A percentile compares a stretch with the other conserved stretches of the same genome.
Conservation (phyloP, 2,329 filamentous ascomycete species). For the Diaporthe vaccinii region DNA sequence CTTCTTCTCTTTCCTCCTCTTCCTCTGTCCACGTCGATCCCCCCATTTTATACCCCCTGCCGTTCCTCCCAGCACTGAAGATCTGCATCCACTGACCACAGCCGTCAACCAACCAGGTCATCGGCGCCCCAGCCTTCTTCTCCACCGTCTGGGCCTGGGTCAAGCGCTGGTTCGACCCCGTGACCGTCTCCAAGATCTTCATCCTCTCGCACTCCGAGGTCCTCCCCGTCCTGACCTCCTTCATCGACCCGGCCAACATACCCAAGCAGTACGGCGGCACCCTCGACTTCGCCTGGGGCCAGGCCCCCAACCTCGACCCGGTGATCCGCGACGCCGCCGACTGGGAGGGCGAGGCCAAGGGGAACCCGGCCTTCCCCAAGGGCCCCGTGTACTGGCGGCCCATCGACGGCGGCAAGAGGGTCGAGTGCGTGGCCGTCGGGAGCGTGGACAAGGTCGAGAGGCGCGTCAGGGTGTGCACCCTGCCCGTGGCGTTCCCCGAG, state of each 20-base stretch:
- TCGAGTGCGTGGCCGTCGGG: slow-evolving; percentile 69
- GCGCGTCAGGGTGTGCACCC: slow-evolving; percentile 63
- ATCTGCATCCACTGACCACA: background rate
- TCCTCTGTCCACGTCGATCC: too few species aligned
- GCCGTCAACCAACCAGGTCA: slow-evolving; percentile 68
- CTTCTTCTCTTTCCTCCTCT: background rate
- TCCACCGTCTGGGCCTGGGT: slow-evolving; percentile 95
- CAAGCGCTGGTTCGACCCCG: slow-evolving; percentile 95
- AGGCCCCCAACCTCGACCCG: slow-evolving; percentile 80
- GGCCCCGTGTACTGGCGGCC: slow-evolving; percentile 72
- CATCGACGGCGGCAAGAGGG: slow-evolving; percentile 57
- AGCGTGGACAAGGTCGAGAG: slow-evolving; percentile 59
- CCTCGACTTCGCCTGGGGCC: slow-evolving; percentile 85
- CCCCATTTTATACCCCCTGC: background rate
- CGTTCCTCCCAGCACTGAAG: background rate
- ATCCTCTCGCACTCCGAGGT: slow-evolving; percentile 83
- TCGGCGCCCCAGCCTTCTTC: slow-evolving; percentile 92
- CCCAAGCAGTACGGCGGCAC: slow-evolving; percentile 91
- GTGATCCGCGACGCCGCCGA: slow-evolving; percentile 61
- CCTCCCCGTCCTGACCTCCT: slow-evolving; percentile 80
- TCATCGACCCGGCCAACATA: slow-evolving; percentile 86
- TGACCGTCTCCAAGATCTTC: slow-evolving; percentile 96
- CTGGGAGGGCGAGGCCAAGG: slow-evolving; percentile 61
- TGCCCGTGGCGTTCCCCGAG: slow-evolving; percentile 54
- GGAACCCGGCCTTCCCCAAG: slow-evolving; percentile 64